Evolutionary conservation across 805 yeast species (phyloP).

Genomic region (Ogataea zsoltii): DNA sequence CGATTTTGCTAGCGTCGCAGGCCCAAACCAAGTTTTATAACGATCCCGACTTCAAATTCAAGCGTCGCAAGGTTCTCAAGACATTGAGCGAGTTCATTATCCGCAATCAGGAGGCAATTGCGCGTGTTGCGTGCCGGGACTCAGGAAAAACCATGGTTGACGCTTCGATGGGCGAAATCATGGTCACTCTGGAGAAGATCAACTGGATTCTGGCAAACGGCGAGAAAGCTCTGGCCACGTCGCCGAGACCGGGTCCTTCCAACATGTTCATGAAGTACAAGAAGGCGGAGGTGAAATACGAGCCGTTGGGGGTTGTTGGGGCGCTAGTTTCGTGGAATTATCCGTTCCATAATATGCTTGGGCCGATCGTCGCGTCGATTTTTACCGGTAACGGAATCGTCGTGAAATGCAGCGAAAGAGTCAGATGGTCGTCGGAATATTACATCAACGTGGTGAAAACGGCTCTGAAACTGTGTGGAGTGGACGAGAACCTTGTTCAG

Average conservation of each 20-base stretch:
- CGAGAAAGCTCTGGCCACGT: conserved; percentile 64
- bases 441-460: conserved; percentile 70
- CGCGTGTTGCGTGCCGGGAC: conserved; percentile 93
- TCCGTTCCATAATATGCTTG: conserved; percentile 92
- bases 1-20: conserved; percentile 49
- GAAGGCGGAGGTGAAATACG: conserved; percentile 90
- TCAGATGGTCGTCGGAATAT: conserved; percentile 88
- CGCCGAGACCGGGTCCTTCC: conserved; percentile 84
- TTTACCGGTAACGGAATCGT: conserved; percentile 92
- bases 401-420: conserved; percentile 94
- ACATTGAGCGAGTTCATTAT: conserved; percentile 72
- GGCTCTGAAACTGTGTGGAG: conserved; percentile 72
- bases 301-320: conserved; percentile 86
- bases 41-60: conserved; percentile 52
- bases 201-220: conserved; percentile 90
- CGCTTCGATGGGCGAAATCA: conserved; percentile 94
- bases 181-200: conserved; percentile 91
- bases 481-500: conserved; percentile 82
- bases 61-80: conserved; percentile 68
- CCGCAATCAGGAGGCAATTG: conserved; percentile 81
- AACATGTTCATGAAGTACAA: conserved; percentile 85
- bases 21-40: conserved; percentile 56
- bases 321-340: conserved; percentile 97
- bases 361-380: conserved; percentile 86
- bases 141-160: conserved; percentile 95